phyloP scores from a whole-genome alignment of 257 asterid species.

The Nicotiana otophora region DNA sequence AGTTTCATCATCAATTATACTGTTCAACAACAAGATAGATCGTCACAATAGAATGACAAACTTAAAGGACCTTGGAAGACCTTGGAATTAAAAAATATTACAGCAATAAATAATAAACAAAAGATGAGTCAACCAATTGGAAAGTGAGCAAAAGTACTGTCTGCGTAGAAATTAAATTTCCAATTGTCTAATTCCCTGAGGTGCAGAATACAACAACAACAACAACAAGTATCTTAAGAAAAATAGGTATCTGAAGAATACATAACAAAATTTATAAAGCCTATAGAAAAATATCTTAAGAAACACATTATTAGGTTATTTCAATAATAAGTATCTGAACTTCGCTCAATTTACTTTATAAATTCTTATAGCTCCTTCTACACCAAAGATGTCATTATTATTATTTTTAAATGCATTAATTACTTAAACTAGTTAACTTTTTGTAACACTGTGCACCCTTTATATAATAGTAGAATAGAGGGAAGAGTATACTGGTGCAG shows the following conservation, averaged over 20 bases:
- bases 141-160: background rate
- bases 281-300: background rate
- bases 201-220: no score
- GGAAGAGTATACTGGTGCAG: no score
- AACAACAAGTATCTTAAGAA: no score
- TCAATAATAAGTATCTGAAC: background rate
- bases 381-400: background rate
- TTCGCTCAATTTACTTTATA: background rate
- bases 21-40: slow-evolving; percentile 27
- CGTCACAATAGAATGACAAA: background rate
- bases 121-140: background rate
- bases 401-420: no score
- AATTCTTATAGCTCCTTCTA: background rate
- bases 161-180: background rate
- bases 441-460: no score
- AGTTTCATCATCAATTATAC: slow-evolving; percentile 72
- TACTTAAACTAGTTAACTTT: no score
- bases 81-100: background rate
- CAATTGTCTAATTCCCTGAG: background rate
- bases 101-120: background rate
- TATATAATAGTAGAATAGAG: no score
- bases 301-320: background rate
- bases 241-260: no score
- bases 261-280: background rate
- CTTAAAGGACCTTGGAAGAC: slow-evolving; percentile 5